Conservation (phyloP, 306 rosid species). For the Prunus salicina region DNA sequence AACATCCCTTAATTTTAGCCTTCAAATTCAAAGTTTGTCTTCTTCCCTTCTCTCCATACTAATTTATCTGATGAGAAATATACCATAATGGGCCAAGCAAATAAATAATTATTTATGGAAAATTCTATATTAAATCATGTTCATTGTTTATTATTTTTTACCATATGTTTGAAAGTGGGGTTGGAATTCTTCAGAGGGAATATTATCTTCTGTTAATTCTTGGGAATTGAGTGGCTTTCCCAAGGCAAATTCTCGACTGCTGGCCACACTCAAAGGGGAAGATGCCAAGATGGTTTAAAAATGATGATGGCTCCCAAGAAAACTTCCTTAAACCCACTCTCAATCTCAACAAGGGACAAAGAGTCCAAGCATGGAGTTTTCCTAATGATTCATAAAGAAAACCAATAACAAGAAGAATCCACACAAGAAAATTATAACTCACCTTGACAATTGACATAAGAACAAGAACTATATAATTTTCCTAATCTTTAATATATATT, state of each 20-base stretch:
- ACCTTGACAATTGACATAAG: constrained; percentile 21
- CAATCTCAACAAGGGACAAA: constrained; percentile 8
- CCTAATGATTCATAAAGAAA: constrained; percentile 33
- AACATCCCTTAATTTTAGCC: constrained; percentile 9
- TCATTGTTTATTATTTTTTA: neutral
- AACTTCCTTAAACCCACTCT: constrained; percentile 18
- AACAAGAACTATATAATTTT: neutral
- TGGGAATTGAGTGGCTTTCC: constrained; percentile 19
- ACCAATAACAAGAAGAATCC: neutral
- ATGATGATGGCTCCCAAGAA: constrained; percentile 10
- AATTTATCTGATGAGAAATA: neutral
- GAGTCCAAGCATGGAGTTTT: constrained; percentile 30
- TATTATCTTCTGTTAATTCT: constrained; percentile 16
- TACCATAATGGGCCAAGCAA: neutral
- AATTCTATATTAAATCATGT: neutral
- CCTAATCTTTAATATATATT: neutral
- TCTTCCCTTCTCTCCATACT: neutral
- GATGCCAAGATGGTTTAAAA: neutral
- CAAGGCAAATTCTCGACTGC: neutral
- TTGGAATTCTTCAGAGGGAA: neutral
- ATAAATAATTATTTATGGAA: neutral
- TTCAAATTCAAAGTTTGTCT: constrained; percentile 12
- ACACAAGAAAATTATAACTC: neutral
- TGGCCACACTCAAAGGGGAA: constrained; percentile 4
- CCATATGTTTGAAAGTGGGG: constrained; percentile 6